These are phyloP conservation scores for Phaeosphaeriaceae sp. DNA, from an alignment of 2,329 filamentous ascomycete species.

Conservation along the genomic window DNA sequence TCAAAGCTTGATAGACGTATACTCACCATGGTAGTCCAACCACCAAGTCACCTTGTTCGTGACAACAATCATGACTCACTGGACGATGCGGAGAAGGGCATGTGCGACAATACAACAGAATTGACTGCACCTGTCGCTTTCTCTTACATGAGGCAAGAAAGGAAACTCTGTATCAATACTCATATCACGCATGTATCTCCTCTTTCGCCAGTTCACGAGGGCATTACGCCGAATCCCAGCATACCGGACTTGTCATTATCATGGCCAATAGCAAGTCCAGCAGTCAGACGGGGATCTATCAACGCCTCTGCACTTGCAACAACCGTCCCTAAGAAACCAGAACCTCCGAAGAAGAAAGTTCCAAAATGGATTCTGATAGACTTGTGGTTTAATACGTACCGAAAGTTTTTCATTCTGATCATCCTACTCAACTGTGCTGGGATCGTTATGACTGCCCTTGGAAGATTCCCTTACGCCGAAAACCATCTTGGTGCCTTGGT, in stretches of 20 bases:
- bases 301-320: constrained; percentile 24
- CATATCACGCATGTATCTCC: constrained; percentile 22
- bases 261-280: constrained; percentile 17
- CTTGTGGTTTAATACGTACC: constrained; percentile 47
- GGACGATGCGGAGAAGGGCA: constrained; percentile 44
- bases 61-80: constrained; percentile 31
- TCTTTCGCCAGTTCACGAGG: constrained; percentile 40
- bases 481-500: constrained; percentile 43
- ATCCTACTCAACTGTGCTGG: constrained; percentile 37
- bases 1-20: constrained; percentile 13
- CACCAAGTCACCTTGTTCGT: constrained; percentile 20
- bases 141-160: constrained; percentile 32
- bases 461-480: constrained; percentile 39
- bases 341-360: constrained; percentile 28
- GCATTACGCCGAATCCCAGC: constrained; percentile 42
- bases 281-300: constrained; percentile 14
- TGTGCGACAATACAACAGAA: constrained; percentile 33
- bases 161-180: constrained; percentile 11
- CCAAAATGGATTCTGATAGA: constrained; percentile 39
- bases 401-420: constrained; percentile 44
- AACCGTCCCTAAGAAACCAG: constrained; percentile 22
- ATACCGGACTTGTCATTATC: constrained; percentile 40
- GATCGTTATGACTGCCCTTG: constrained; percentile 37
- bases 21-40: constrained; percentile 30
- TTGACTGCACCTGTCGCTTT: constrained; percentile 33